Evolutionary conservation across 495 filamentous ascomycete species (phyloP), one percentile per base, ranked within the genome.

Genomic region (Neurospora sublineolata): DNA sequence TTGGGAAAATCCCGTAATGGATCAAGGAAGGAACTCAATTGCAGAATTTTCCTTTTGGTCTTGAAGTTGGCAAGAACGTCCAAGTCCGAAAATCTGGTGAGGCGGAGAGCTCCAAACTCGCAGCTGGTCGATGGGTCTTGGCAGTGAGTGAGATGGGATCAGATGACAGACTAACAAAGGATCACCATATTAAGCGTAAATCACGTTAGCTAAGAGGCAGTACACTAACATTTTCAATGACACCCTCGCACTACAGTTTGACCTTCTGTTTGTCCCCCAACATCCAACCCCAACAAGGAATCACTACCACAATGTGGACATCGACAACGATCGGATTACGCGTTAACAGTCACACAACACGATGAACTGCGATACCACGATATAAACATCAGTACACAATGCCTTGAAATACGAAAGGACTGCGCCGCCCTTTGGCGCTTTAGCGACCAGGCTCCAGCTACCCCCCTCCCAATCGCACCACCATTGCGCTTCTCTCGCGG

Each of bases 171-270:
- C 12, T 60, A 60, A 60, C 52, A 30, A 6, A 27, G 1, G 3
- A 0, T 16, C 12, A 16, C 52, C 1, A 8, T 0, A 4, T 1
- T 16, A 9, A 0, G 12, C 5, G 0, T 0, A 3, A 1, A 6
- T 2, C 1, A 18, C 52, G 52, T 60, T 60, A 60, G 52, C 14
- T 16, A 0, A 0, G 5, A 30, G 0, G 6, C 1, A 18, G 20
- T 16, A 6, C 0, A 0, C 52, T 60, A 60, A 60, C 52, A 60
- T 2, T 4, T 60, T 8, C 10, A 8, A 0, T 0, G 27, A 16
- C 52, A 52, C 44, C 46, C 46, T 23, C 46, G 46, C 46, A 27
- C 6, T 20, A 10, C 42, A n/a, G 3, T 11, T 30, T 58, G 20
- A 12, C 3, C n/a, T 20, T 14, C 1, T 9, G n/a, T 46, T 46